A percentile compares a stretch with the other conserved stretches of the same genome.
Evolutionary conservation across 1,139 yeast genomes (phyloP).

Genomic region (Debaryomyces coudertii): DNA sequence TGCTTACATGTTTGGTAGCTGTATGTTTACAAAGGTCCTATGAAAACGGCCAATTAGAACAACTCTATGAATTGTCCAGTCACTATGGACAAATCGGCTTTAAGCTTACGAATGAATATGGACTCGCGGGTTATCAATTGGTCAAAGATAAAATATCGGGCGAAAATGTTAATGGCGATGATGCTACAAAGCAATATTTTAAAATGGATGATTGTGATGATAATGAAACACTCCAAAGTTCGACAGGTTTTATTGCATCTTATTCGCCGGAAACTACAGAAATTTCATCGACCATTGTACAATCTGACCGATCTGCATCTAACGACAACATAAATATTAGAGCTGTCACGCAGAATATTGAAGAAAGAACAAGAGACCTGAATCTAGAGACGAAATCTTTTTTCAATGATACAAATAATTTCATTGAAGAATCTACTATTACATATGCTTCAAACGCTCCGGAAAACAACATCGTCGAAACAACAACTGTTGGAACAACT

Average conservation of each 20-base stretch:
- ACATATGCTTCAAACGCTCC: constrained; percentile 10
- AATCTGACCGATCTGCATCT: background rate
- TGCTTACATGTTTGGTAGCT: constrained; percentile 51
- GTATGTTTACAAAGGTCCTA: constrained; percentile 45
- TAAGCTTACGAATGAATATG: constrained; percentile 33
- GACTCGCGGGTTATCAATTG: constrained; percentile 32
- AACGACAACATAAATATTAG: constrained; percentile 16
- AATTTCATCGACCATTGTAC: constrained; percentile 6
- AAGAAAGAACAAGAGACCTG: constrained; percentile 17
- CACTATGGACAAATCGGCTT: constrained; percentile 26
- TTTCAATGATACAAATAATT: constrained; percentile 20
- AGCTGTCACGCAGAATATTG: constrained; percentile 25
- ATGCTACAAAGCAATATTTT: constrained; percentile 27
- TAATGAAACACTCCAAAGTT: constrained; percentile 4
- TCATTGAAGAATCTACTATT: constrained; percentile 17
- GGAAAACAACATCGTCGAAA: constrained; percentile 6
- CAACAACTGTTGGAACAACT: constrained; percentile 16
- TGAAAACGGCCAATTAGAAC: constrained; percentile 41
- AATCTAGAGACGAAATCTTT: constrained; percentile 25
- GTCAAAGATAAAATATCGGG: constrained; percentile 46
- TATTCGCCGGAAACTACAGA: constrained; percentile 5
- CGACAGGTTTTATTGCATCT: background rate
- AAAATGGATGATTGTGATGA: constrained; percentile 32
- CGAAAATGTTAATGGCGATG: constrained; percentile 35
- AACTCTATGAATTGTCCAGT: constrained; percentile 22